Evolutionary conservation across 139 green algal genomes (phyloP).

Genomic region (Pseudopediastrum boryanum): DNA sequence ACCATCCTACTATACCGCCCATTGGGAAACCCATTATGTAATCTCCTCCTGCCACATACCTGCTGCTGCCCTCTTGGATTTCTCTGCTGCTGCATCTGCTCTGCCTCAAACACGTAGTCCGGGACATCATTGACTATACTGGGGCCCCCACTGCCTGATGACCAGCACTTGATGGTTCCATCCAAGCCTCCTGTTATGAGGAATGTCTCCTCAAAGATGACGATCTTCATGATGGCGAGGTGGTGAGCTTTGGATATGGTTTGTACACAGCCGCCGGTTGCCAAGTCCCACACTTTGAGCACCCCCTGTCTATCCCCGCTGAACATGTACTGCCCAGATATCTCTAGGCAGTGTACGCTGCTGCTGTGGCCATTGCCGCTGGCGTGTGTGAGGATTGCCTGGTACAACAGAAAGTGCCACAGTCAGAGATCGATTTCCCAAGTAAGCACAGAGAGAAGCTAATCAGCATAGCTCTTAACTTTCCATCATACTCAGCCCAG

Average conservation of each 20-base stretch:
- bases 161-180: constrained; percentile 38
- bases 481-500: too few relatives aligned
- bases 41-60: too few relatives aligned
- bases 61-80: too few relatives aligned
- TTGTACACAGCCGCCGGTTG: constrained; percentile 24
- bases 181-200: constrained; percentile 29
- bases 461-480: too few relatives aligned
- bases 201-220: constrained; percentile 12
- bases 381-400: constrained; percentile 21
- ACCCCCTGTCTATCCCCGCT: constrained; percentile 25
- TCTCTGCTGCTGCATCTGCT: too few relatives aligned
- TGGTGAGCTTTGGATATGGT: constrained; percentile 26
- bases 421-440: too few relatives aligned
- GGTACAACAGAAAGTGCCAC: background rate
- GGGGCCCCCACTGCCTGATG: background rate
- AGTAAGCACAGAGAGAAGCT: too few relatives aligned
- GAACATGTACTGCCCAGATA: constrained; percentile 36
- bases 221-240: constrained; percentile 29
- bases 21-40: too few relatives aligned
- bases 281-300: constrained; percentile 38
- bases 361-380: constrained; percentile 24
- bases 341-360: constrained; percentile 9
- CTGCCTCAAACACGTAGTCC: too few relatives aligned
- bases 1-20: too few relatives aligned
- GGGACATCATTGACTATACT: constrained; percentile 27